Evolutionary conservation across 1,284 basidiomycete genomes (phyloP), one percentile per base, ranked within the genome.

Genomic region (Trichosporon sp.): DNA sequence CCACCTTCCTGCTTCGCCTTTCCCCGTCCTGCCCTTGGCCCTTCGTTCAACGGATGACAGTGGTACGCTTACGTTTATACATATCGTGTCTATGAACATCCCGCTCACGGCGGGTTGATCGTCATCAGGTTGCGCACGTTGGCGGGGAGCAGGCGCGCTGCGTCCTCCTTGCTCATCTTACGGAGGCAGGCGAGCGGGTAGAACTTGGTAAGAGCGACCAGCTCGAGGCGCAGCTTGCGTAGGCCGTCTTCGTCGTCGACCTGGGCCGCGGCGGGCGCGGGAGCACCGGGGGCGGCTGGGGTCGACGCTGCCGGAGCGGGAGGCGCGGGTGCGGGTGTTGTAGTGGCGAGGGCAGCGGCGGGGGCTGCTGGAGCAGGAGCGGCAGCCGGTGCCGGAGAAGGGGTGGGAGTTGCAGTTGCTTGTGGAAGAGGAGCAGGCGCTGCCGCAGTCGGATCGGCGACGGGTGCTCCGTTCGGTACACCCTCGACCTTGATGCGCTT

Each of bases 121-220:
- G 73, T 78, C 80, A 82, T 79, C 63, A 83, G 71, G 2, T 43
- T 69, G 63, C 79, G 76, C n/a, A 83, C 81, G 65, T 79, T 80
- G 10, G 72, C 65, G 16, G 81, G 81, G 19, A 83, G 71, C 43
- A 81, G 70, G 63, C 72, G 75, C 48, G 76, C 76, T 11, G 81
- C 81, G 21, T 80, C 76, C 26, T 73, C 75, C 65, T 75, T 76
- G 10, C 70, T 70, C 78, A 83, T 80, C 74, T 81, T 81, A 68
- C 76, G 76, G 35, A 83, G 69, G 67, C 79, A 79, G 11, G 79
- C 78, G 35, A 83, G 71, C 2, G 81, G 81, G 67, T 82, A 83
- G 69, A 81, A 83, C 70, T 83, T 83, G 70, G 76, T 76, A 73
- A 82, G 66, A 31, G 79, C 79, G 1, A 81, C 74, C 46, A 83